Evolutionary conservation across 2,329 filamentous ascomycete species (phyloP), one percentile per base, ranked within the genome.

Genomic region (Neoascochyta sp.): DNA sequence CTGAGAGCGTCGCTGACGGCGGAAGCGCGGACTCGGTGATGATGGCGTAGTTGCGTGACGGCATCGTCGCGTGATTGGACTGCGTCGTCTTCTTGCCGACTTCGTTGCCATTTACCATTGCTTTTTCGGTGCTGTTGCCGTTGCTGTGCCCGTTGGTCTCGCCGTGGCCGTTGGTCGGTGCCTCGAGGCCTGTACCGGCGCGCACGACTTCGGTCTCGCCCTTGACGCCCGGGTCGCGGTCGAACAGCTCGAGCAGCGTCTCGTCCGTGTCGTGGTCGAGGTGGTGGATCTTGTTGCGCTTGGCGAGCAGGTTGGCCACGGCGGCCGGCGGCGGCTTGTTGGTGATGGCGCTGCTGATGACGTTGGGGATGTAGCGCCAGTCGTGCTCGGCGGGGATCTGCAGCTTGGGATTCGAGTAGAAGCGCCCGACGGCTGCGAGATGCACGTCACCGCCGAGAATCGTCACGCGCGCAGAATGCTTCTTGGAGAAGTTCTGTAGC

Each of bases 41-140:
- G 54, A 76, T 76, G 34, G 78, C 78, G 52, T 76, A 81, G 58
- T 82, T 81, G 31, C 78, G 69, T 28, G 72, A 76, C 1, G 78
- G 78, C 78, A 95, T 95, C 8, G 89, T 95, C 40, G 86, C 84
- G 43, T 86, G 76, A 63, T 95, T 95, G 55, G 75, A 82, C 23
- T 69, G 68, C 1, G 80, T 76, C 4, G 83, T 86, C 66, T 89
- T 81, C 30, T 52, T 51, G 17, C 51, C 51, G 6, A 54, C 39
- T 27, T 52, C 52, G 13, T 30, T 37, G 5, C 50, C 50, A 15
- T 62, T 55, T 24, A 39, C 31, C 10, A 13, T 31, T 9, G 43
- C 54, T 16, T 22, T 53, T 6, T 33, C 42, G 15, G 38, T 43
- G 10, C 29, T 32, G 6, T 31, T 16, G 4, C 29, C 38, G 12